Percentiles rank a stretch among this genome's conserved stretches.
phyloP scores from a whole-genome alignment of 1,139 yeast species.

The Protomyces gravidus region DNA sequence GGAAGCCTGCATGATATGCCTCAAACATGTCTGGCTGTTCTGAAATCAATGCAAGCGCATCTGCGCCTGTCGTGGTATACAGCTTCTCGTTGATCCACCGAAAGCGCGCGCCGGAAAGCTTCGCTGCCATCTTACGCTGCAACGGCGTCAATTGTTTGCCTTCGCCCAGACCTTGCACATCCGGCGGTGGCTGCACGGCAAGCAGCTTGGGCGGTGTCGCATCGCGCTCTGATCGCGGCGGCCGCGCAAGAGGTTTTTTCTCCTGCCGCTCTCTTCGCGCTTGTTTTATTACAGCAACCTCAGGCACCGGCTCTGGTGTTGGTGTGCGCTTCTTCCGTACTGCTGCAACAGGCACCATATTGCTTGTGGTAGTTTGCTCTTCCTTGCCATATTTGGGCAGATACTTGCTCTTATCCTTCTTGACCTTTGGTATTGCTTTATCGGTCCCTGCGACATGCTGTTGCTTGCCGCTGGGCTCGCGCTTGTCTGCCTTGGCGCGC shows the following conservation, averaged over 20 bases:
- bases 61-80: constrained; percentile 74
- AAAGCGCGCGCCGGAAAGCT: constrained; percentile 88
- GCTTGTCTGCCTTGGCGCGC: neutral
- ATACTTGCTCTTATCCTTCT: constrained; percentile 19
- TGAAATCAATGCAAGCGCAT: constrained; percentile 66
- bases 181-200: constrained; percentile 21
- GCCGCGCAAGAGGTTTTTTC: constrained; percentile 21
- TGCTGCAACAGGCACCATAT: constrained; percentile 10
- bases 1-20: constrained; percentile 91
- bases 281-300: neutral
- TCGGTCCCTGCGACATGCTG: neutral
- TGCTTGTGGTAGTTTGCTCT: constrained; percentile 1
- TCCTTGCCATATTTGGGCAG: constrained; percentile 15
- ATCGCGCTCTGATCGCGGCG: constrained; percentile 21
- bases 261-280: neutral
- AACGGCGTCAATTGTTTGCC: constrained; percentile 65
- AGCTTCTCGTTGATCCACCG: constrained; percentile 97
- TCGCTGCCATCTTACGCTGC: constrained; percentile 93
- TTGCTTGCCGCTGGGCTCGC: neutral
- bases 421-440: too few species aligned
- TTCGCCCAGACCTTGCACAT: constrained; percentile 3
- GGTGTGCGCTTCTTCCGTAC: constrained; percentile 11
- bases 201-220: constrained; percentile 17
- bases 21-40: constrained; percentile 86
- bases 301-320: constrained; percentile 3